Evolutionary conservation across 805 yeast genomes (phyloP), one percentile per base, ranked within the genome.

Genomic region (Candida silvicultrix): DNA sequence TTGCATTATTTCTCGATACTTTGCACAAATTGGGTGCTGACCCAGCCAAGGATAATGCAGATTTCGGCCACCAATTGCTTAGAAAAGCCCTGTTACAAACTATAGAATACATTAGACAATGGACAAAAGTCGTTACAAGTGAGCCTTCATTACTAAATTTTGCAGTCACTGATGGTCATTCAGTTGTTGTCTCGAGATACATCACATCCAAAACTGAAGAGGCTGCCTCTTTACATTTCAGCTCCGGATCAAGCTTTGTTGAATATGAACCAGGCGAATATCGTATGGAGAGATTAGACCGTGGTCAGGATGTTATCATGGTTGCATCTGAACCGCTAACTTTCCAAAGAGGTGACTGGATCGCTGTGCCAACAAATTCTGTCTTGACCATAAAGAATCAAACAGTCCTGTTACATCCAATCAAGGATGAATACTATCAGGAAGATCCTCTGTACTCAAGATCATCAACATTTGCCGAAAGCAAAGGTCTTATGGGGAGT

Each of bases 261-360:
- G 99, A 94, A 66, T 83, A 84, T 58, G 85, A 81, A 50, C 96
- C 95, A 2, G 96, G 97, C 19, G 85, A 89, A 58, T 94, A 88
- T 69, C 78, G 86, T 57, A 89, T 94, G 97, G 97, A 94, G 65
- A 75, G 99, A 45, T 71, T 87, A 49, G 95, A 90, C 64, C 75
- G 97, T 45, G 85, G 94, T 10, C 97, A 92, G 64, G 92, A 89
- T 64, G 92, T 94, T 16, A 84, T 92, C n/a, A 85, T 94, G 83
- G 94, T 94, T 42, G 96, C 99, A 1, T 85, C 95, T 16, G 99
- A 94, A 61, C 99, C 99, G 0, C 72, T 94, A 47, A 94, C 99
- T 0, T 94, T 94, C 64, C 98, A 94, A 67, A 71, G 99, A 46
- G 92, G 90, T 36, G 99, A 94, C 66, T 94, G 99, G 99, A 86